These are phyloP conservation scores for Smithsoniella earleae DNA, from an alignment of 163 green algal species.

Conservation along the genomic window DNA sequence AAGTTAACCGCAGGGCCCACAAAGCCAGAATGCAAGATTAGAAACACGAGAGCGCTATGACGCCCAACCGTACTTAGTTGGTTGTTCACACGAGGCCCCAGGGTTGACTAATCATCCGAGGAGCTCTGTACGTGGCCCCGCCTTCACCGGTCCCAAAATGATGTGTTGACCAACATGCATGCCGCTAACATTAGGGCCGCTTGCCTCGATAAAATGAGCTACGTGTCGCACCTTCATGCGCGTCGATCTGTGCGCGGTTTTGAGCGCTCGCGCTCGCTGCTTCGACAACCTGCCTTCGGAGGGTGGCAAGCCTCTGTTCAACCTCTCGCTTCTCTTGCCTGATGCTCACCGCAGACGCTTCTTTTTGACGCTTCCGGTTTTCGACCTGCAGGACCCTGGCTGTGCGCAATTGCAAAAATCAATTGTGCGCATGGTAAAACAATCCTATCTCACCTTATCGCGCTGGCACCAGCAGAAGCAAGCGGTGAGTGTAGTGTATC, in stretches of 20 bases:
- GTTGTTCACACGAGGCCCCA: not conserved
- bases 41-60: too few species aligned
- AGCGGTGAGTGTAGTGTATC: too few species aligned
- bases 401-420: too few species aligned
- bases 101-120: not conserved
- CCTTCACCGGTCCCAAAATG: too few species aligned
- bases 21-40: too few species aligned
- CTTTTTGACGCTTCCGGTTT: not conserved
- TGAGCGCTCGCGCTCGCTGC: not conserved
- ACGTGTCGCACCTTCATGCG: not conserved
- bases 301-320: not conserved
- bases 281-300: not conserved
- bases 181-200: not conserved
- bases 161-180: not conserved
- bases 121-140: not conserved
- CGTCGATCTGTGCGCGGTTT: not conserved
- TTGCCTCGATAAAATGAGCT: not conserved
- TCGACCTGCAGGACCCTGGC: too few species aligned
- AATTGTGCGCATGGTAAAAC: too few species aligned
- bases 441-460: too few species aligned
- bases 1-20: too few species aligned
- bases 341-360: not conserved
- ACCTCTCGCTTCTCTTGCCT: slow-evolving; percentile 5
- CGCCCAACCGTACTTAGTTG: too few species aligned
- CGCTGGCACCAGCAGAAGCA: too few species aligned